phyloP scores from a whole-genome alignment of 2,329 filamentous ascomycete species.

The Verticillium dahliae region DNA sequence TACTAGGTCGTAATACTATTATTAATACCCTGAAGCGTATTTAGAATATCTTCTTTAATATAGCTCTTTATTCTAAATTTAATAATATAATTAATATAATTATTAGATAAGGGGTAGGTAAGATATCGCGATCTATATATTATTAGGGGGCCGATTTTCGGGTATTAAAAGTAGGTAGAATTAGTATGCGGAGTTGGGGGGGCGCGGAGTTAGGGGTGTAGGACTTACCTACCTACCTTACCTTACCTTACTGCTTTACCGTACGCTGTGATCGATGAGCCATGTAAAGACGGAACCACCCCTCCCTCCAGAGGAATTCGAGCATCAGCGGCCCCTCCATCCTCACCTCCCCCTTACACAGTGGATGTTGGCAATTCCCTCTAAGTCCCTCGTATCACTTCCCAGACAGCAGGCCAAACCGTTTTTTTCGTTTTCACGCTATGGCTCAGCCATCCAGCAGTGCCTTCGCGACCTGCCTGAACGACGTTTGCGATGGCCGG shows the following conservation, averaged over 20 bases:
- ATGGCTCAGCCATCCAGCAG: constrained; percentile 38
- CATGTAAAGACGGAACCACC: too few relatives aligned
- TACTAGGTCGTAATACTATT: background rate
- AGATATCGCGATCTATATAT: background rate
- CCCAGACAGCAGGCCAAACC: background rate
- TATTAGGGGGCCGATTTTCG: too few relatives aligned
- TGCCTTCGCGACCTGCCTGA: constrained; percentile 37
- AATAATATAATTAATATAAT: background rate
- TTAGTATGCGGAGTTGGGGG: background rate
- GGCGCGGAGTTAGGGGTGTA: background rate
- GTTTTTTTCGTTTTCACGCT: background rate
- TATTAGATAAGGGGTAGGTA: background rate
- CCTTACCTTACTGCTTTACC: too few relatives aligned
- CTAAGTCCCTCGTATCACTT: too few relatives aligned
- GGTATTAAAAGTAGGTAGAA: too few relatives aligned
- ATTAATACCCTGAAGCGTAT: background rate
- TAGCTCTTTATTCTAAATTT: background rate
- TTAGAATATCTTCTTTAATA: background rate
- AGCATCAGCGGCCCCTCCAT: too few relatives aligned
- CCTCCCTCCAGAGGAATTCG: too few relatives aligned
- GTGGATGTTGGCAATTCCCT: too few relatives aligned
- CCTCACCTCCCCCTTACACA: too few relatives aligned
- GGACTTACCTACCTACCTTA: background rate
- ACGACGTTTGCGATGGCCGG: constrained; percentile 36
- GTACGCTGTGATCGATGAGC: too few relatives aligned